These are phyloP conservation scores for Pyrus hybrid DNA, from an alignment of 331 rosid species.

Conservation along the genomic window DNA sequence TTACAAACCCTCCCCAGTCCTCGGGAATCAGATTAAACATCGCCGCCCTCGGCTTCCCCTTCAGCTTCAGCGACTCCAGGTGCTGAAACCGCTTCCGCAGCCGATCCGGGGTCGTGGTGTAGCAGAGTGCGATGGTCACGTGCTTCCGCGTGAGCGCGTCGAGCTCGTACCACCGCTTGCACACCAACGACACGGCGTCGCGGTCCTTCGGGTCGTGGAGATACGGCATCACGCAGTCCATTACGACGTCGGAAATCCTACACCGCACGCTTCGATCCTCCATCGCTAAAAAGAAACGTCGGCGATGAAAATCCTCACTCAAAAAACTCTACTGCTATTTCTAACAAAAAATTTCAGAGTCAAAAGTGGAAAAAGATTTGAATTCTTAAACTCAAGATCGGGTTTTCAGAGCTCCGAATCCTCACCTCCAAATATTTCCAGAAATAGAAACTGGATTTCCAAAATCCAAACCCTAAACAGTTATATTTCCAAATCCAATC, in stretches of 20 bases:
- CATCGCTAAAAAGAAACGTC: slow-evolving; percentile 15
- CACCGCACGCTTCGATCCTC: slow-evolving; percentile 21
- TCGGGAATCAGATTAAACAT: slow-evolving; percentile 95
- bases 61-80: slow-evolving; percentile 70
- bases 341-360: background rate
- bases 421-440: background rate
- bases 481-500: background rate
- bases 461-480: background rate
- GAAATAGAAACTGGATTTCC: background rate
- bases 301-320: background rate
- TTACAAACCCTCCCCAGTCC: slow-evolving; percentile 92
- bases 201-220: slow-evolving; percentile 74
- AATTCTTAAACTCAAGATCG: background rate
- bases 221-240: slow-evolving; percentile 72
- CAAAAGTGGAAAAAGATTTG: background rate
- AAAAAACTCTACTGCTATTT: background rate
- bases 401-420: slow-evolving; percentile 2
- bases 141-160: slow-evolving; percentile 90
- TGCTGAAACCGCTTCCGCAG: slow-evolving; percentile 62
- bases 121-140: slow-evolving; percentile 89
- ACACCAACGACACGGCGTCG: slow-evolving; percentile 74
- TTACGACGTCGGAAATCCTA: slow-evolving; percentile 46
- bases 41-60: slow-evolving; percentile 95
- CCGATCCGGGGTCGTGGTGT: slow-evolving; percentile 72
- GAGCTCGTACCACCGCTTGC: slow-evolving; percentile 81